phyloP scores from a whole-genome alignment of 129 eudicot species.

The Chrysanthemum lavandulifolium region DNA sequence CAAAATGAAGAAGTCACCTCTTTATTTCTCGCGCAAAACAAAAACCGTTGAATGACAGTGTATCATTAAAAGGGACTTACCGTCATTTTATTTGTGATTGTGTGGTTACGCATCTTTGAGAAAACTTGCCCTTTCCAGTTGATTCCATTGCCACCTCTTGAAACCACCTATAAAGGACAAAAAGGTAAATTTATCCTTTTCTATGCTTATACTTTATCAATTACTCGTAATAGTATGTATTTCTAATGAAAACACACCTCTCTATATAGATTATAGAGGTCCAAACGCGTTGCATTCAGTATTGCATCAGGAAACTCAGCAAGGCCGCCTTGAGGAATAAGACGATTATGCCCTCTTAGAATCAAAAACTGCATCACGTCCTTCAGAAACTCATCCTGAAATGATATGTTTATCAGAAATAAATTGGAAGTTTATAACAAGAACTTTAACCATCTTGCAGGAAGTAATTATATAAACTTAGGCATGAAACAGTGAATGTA shows the following conservation, averaged over 20 bases:
- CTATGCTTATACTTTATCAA: background rate
- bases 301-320: slow-evolving; percentile 85
- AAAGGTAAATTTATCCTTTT: slow-evolving; percentile 13
- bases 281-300: slow-evolving; percentile 94
- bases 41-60: background rate
- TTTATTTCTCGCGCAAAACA: background rate
- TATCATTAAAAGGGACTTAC: slow-evolving; percentile 41
- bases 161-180: background rate
- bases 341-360: too few species aligned
- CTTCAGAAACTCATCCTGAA: slow-evolving; percentile 75
- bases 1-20: too few species aligned
- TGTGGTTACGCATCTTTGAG: slow-evolving; percentile 98
- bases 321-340: too few species aligned
- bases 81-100: slow-evolving; percentile 94
- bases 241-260: slow-evolving; percentile 52
- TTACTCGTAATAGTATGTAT: background rate
- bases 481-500: background rate
- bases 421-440: background rate
- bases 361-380: too few species aligned
- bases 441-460: background rate
- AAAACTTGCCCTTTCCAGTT: slow-evolving; percentile 99
- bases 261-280: slow-evolving; percentile 84
- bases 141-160: slow-evolving; percentile 62
- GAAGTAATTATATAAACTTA: background rate
- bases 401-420: background rate